phyloP scores from a whole-genome alignment of 1,284 basidiomycete genomes.

The Cutaneotrichosporon dermatis region DNA sequence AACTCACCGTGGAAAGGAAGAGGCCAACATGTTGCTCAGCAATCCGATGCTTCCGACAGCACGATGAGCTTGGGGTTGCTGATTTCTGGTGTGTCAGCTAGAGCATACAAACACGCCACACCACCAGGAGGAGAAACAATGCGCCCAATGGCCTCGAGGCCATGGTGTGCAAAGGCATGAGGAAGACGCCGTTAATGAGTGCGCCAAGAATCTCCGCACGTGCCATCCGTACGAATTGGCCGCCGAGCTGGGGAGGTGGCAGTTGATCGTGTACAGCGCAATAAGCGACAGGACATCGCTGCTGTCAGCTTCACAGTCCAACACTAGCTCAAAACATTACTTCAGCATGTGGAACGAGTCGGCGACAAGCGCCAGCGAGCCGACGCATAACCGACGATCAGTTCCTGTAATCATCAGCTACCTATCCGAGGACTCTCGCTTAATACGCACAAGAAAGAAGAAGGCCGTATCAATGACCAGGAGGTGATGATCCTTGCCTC shows the following conservation, averaged over 20 bases:
- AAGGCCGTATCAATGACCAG: constrained; percentile 82
- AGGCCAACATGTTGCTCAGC: constrained; percentile 89
- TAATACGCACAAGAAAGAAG: constrained; percentile 76
- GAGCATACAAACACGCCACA: background rate
- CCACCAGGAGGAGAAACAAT: constrained; percentile 78
- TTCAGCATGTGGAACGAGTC: constrained; percentile 99
- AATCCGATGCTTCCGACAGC: constrained; percentile 84
- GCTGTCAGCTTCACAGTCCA: constrained; percentile 60
- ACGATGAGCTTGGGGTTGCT: constrained; percentile 82
- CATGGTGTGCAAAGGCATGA: constrained; percentile 90
- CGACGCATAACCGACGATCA: constrained; percentile 78
- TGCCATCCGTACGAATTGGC: constrained; percentile 66
- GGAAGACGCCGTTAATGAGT: constrained; percentile 92
- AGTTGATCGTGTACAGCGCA: constrained; percentile 94
- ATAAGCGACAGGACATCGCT: constrained; percentile 92
- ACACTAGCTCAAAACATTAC: constrained; percentile 64
- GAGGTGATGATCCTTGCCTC: constrained; percentile 72
- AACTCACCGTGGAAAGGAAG: constrained; percentile 87
- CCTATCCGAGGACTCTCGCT: background rate
- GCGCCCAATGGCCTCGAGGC: constrained; percentile 84
- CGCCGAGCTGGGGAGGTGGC: constrained; percentile 39
- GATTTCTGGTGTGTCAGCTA: constrained; percentile 60
- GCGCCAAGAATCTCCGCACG: constrained; percentile 97
- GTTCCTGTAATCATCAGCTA: constrained; percentile 27
- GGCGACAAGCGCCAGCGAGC: constrained; percentile 89